Conservation (phyloP, 495 filamentous ascomycete species). For the Hypoxylon rickii region DNA sequence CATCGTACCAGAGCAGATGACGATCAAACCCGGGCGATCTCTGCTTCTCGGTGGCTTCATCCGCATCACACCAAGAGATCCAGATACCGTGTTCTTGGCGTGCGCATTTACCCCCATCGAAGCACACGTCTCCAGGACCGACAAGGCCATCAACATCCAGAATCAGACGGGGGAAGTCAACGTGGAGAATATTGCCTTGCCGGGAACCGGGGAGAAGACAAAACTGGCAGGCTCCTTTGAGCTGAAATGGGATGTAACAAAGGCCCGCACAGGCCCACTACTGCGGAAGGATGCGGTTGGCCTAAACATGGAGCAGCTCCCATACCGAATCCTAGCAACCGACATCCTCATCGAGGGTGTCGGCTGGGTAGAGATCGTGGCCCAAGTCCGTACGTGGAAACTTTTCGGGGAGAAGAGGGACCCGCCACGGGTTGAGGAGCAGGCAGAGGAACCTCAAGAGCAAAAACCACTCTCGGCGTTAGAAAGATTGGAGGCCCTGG, state of each 20-base stretch:
- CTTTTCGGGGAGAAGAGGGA: conserved; percentile 29
- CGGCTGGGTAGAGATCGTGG: conserved; percentile 90
- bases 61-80: conserved; percentile 76
- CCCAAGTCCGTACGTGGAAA: conserved; percentile 69
- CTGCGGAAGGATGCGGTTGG: conserved; percentile 55
- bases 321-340: conserved; percentile 75
- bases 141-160: conserved; percentile 74
- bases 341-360: conserved; percentile 90
- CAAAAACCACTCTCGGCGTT: conserved; percentile 19
- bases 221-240: conserved; percentile 73
- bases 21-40: conserved; percentile 77
- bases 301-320: conserved; percentile 63
- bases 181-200: conserved; percentile 62
- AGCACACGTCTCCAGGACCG: conserved; percentile 74
- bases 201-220: conserved; percentile 59
- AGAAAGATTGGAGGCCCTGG: conserved; percentile 28
- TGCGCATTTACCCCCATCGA: conserved; percentile 79
- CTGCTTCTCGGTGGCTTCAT: conserved; percentile 87
- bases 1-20: conserved; percentile 66
- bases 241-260: conserved; percentile 81
- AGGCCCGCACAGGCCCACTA: conserved; percentile 65
- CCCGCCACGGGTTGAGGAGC: conserved; percentile 11
- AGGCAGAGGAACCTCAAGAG: conserved; percentile 6
- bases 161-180: conserved; percentile 56
- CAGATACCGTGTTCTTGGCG: conserved; percentile 65